phyloP scores from a whole-genome alignment of 2,329 filamentous ascomycete species.

The Clonostachys rosea region DNA sequence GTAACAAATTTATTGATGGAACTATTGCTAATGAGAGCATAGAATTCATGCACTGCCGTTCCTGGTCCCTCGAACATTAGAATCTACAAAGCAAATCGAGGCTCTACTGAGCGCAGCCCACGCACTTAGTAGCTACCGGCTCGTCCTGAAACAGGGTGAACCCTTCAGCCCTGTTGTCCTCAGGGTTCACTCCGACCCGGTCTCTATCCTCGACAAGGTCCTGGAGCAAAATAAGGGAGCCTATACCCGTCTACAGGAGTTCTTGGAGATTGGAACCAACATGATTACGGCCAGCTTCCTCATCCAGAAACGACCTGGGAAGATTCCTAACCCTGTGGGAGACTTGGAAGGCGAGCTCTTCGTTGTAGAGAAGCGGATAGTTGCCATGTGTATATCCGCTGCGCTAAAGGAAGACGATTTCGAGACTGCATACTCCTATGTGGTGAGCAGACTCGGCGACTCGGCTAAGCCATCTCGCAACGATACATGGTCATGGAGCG shows the following conservation, averaged over 20 bases:
- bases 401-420: conserved; percentile 75
- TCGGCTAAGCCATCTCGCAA: conserved; percentile 12
- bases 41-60: conserved; percentile 62
- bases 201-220: conserved; percentile 68
- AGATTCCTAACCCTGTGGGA: neutral
- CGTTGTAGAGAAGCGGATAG: conserved; percentile 60
- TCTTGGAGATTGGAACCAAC: conserved; percentile 64
- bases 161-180: conserved; percentile 76
- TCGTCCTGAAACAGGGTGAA: conserved; percentile 75
- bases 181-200: conserved; percentile 70
- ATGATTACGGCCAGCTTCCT: conserved; percentile 57
- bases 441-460: conserved; percentile 61
- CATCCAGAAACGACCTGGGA: conserved; percentile 1
- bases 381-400: conserved; percentile 76
- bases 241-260: conserved; percentile 71
- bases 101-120: conserved; percentile 70
- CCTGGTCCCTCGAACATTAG: conserved; percentile 46
- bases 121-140: conserved; percentile 68
- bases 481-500: conserved; percentile 74
- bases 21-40: conserved; percentile 9
- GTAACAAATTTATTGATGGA: neutral
- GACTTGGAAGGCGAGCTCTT: conserved; percentile 21
- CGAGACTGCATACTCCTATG: conserved; percentile 82
- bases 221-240: conserved; percentile 71
- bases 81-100: conserved; percentile 49